Evolutionary conservation across 208 protist genomes (phyloP).

Genomic region (Leishmania aethiopica): DNA sequence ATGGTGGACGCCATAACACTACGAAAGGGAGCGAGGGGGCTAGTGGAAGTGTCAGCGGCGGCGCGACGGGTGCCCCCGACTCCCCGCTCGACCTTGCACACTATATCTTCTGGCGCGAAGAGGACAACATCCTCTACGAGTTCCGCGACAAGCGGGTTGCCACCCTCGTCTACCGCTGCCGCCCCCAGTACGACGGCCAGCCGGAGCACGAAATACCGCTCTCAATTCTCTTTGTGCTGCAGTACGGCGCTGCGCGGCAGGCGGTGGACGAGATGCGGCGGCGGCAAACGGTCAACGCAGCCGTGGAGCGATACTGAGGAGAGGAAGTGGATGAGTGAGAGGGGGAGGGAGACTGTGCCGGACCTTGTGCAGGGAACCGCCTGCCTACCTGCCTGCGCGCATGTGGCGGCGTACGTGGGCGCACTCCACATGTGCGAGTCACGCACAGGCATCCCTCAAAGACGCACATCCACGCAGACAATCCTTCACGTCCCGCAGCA

Average conservation of each 20-base stretch:
- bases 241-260: slow-evolving; percentile 63
- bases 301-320: slow-evolving; percentile 55
- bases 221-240: slow-evolving; percentile 78
- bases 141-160: slow-evolving; percentile 87
- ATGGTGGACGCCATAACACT: neutral
- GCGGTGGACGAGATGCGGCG: slow-evolving; percentile 78
- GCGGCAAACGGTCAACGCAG: slow-evolving; percentile 43
- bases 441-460: neutral
- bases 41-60: neutral
- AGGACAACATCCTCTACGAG: slow-evolving; percentile 77
- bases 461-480: neutral
- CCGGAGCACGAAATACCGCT: slow-evolving; percentile 82
- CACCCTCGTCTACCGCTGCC: slow-evolving; percentile 76
- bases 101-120: slow-evolving; percentile 90
- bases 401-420: neutral
- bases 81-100: slow-evolving; percentile 53
- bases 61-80: slow-evolving; percentile 21
- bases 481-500: too few relatives aligned
- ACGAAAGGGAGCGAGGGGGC: slow-evolving; percentile 8
- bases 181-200: slow-evolving; percentile 85
- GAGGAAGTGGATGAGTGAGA: neutral
- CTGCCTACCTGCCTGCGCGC: neutral
- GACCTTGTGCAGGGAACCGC: neutral
- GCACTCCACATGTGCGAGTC: neutral
- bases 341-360: neutral